Percentiles rank a stretch among this genome's conserved stretches.
Conservation (phyloP, 2,329 filamentous ascomycete species). For the Aureobasidium uvarum region DNA sequence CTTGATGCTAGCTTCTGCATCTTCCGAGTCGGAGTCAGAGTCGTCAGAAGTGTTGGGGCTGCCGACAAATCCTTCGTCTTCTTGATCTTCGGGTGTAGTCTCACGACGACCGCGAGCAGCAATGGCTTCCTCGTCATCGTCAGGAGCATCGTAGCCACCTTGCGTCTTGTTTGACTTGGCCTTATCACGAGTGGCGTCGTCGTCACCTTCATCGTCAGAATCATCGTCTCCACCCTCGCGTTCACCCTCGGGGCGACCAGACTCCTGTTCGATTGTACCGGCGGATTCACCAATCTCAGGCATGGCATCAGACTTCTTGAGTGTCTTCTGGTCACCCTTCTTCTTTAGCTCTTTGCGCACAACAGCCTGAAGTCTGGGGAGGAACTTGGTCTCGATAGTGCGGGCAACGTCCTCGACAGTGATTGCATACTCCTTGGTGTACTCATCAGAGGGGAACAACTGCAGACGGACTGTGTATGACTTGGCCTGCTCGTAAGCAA, state of each 20-base stretch:
- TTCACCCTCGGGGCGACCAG: conserved; percentile 45
- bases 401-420: conserved; percentile 70
- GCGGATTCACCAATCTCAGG: conserved; percentile 70
- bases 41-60: conserved; percentile 44
- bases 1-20: conserved; percentile 44
- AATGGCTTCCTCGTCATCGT: conserved; percentile 86
- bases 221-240: conserved; percentile 63
- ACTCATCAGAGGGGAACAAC: conserved; percentile 83
- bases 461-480: conserved; percentile 77
- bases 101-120: conserved; percentile 62
- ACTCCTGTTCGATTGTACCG: conserved; percentile 55
- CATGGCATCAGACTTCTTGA: conserved; percentile 65
- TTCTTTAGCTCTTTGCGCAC: conserved; percentile 77
- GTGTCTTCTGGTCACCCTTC: conserved; percentile 60
- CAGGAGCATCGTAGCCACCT: conserved; percentile 83
- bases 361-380: conserved; percentile 67
- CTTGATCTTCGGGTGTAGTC: conserved; percentile 58
- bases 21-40: conserved; percentile 35
- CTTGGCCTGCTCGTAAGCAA: conserved; percentile 69
- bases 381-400: conserved; percentile 76
- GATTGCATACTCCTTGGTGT: conserved; percentile 82
- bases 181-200: conserved; percentile 65
- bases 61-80: conserved; percentile 58
- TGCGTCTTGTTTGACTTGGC: conserved; percentile 73
- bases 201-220: conserved; percentile 58